Percentiles rank a stretch among this genome's conserved stretches.
Conservation (phyloP, 805 yeast species). For the Vanderwaltozyma yarrowii region DNA sequence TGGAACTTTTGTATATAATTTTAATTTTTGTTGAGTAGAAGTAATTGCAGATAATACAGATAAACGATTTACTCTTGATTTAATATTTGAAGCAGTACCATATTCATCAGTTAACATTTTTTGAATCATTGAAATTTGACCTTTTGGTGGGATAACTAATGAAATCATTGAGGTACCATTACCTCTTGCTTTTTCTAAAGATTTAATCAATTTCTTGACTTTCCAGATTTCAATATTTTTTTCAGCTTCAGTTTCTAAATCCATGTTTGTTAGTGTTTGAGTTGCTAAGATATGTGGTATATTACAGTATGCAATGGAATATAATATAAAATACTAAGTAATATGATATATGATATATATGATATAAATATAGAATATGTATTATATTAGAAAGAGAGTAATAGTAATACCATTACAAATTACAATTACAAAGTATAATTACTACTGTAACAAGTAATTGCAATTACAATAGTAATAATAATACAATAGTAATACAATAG, state of each 20-base stretch:
- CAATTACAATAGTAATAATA: too few species aligned
- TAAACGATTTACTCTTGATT: constrained; percentile 92
- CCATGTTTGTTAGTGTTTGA: background rate
- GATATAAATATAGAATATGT: too few species aligned
- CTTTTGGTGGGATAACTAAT: constrained; percentile 88
- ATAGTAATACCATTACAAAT: too few species aligned
- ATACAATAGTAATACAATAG: too few species aligned
- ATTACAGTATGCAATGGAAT: too few species aligned
- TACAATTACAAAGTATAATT: too few species aligned
- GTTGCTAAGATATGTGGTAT: too few species aligned
- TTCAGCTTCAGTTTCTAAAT: constrained; percentile 65
- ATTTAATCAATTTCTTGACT: constrained; percentile 86
- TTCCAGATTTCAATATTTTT: constrained; percentile 98
- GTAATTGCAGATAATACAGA: constrained; percentile 96
- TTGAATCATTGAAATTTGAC: constrained; percentile 79
- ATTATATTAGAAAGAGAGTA: too few species aligned
- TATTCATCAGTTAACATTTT: constrained; percentile 96
- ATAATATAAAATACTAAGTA: too few species aligned
- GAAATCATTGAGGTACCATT: constrained; percentile 99
- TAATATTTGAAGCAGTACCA: constrained; percentile 97
- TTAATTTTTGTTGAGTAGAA: constrained; percentile 93
- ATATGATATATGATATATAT: too few species aligned
- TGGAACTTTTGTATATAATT: constrained; percentile 82
- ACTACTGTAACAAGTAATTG: too few species aligned
- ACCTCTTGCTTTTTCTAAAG: constrained; percentile 87